A percentile compares a stretch with the other conserved stretches of the same genome.
phyloP scores from a whole-genome alignment of 345 rosid genomes.

The Salix purpurea region DNA sequence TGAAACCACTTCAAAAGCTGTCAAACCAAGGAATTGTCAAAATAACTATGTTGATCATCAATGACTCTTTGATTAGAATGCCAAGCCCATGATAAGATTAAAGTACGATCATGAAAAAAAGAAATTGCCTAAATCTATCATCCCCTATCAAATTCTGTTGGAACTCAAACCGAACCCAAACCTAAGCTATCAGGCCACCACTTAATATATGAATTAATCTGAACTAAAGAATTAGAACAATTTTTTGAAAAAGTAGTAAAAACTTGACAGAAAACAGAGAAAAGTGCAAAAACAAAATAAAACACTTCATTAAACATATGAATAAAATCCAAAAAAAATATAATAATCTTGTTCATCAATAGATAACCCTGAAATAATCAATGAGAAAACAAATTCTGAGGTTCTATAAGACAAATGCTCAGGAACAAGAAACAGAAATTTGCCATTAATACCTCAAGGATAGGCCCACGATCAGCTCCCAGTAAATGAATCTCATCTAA shows the following conservation, averaged over 20 bases:
- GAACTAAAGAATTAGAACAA: too few relatives aligned
- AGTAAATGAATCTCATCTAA: slow-evolving; percentile 98
- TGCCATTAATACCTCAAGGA: slow-evolving; percentile 73
- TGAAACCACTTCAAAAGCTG: background rate
- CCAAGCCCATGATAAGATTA: background rate
- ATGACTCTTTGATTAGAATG: background rate
- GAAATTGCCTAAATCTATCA: too few relatives aligned
- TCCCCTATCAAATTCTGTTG: background rate
- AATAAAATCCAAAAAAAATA: too few relatives aligned
- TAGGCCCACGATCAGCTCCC: slow-evolving; percentile 98
- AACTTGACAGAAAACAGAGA: too few relatives aligned
- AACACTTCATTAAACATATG: too few relatives aligned
- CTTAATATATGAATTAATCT: too few relatives aligned
- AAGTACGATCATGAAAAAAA: background rate
- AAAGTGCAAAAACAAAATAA: too few relatives aligned
- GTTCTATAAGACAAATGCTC: background rate
- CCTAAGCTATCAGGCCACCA: too few relatives aligned
- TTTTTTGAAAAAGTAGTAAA: too few relatives aligned
- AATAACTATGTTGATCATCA: background rate
- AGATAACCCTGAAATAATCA: too few relatives aligned
- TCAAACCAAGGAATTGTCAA: background rate
- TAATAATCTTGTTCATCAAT: too few relatives aligned
- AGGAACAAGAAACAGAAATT: background rate
- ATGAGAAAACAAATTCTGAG: background rate
- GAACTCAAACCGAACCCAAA: background rate